A percentile compares a stretch with the other conserved stretches of the same genome.
Conservation (phyloP, 805 yeast genomes). For the Candida hungchunana region DNA sequence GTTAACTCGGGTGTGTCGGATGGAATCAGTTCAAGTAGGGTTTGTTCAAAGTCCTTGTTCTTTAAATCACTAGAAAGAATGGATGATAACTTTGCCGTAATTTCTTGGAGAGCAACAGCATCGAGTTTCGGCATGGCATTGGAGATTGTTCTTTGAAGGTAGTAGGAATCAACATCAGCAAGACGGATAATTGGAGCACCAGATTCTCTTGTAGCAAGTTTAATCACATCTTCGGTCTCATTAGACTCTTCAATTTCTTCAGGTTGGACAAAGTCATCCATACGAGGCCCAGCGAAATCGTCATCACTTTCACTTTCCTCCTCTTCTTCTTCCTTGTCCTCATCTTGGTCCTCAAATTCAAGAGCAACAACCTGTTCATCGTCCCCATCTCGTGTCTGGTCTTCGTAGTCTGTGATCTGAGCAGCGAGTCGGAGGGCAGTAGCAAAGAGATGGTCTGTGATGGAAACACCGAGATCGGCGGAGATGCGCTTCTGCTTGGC, state of each 20-base stretch:
- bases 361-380: conserved; percentile 32
- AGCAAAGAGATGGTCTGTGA: conserved; percentile 29
- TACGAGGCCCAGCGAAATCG: conserved; percentile 32
- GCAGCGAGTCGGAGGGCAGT: conserved; percentile 35
- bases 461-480: conserved; percentile 35
- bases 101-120: conserved; percentile 35
- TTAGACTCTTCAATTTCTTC: conserved; percentile 19
- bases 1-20: conserved; percentile 48
- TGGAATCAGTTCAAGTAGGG: conserved; percentile 49
- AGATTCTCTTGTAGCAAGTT: conserved; percentile 15
- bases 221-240: conserved; percentile 21
- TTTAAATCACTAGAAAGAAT: conserved; percentile 36
- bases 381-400: conserved; percentile 35
- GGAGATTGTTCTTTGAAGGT: conserved; percentile 50
- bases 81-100: conserved; percentile 36
- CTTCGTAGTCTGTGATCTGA: conserved; percentile 46
- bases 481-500: conserved; percentile 46
- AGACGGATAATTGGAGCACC: conserved; percentile 27
- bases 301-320: conserved; percentile 29
- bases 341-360: conserved; percentile 30
- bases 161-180: conserved; percentile 42
- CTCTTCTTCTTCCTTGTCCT: conserved; percentile 26
- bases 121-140: conserved; percentile 32
- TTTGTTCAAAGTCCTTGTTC: conserved; percentile 46
- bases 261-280: conserved; percentile 25